Conservation (phyloP, 306 rosid genomes). For the Dicorynia guianensis region DNA sequence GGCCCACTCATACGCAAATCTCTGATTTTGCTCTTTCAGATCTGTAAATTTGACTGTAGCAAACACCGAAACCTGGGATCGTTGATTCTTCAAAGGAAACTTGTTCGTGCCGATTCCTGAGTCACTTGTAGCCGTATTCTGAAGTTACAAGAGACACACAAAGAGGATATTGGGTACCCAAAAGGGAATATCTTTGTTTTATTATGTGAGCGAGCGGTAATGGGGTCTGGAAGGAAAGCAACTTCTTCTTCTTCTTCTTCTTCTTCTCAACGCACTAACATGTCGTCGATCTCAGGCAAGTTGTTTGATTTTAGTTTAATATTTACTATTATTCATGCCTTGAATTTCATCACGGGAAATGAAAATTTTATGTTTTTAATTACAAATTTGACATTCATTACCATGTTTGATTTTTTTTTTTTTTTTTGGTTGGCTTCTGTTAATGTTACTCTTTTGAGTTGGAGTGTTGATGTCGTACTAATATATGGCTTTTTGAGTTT, state of each 20-base stretch:
- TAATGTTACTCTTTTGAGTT: neutral
- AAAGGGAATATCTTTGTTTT: conserved; percentile 8
- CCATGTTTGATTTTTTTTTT: neutral
- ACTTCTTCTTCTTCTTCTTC: conserved; percentile 36
- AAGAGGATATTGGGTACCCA: conserved; percentile 12
- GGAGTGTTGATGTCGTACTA: conserved; percentile 4
- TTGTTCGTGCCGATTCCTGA: conserved; percentile 1
- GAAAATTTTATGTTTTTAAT: neutral
- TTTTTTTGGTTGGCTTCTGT: neutral
- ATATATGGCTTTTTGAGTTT: conserved; percentile 7
- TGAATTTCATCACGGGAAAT: conserved; percentile 5
- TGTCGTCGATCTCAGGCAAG: conserved; percentile 51
- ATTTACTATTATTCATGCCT: neutral
- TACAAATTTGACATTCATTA: neutral
- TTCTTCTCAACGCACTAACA: conserved; percentile 42
- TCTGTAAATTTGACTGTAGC: conserved; percentile 29
- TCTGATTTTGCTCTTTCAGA: conserved; percentile 37
- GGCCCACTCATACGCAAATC: conserved; percentile 41
- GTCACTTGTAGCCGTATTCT: conserved; percentile 20
- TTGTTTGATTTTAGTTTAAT: conserved; percentile 21
- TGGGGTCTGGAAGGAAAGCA: conserved; percentile 44
- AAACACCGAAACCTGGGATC: neutral
- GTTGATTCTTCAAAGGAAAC: neutral
- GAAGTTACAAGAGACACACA: conserved; percentile 17
- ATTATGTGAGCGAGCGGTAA: conserved; percentile 37